A percentile compares a stretch with the other conserved stretches of the same genome.
Conservation (phyloP, 2,329 filamentous ascomycete species). For the Hypoxylon rubiginosum region DNA sequence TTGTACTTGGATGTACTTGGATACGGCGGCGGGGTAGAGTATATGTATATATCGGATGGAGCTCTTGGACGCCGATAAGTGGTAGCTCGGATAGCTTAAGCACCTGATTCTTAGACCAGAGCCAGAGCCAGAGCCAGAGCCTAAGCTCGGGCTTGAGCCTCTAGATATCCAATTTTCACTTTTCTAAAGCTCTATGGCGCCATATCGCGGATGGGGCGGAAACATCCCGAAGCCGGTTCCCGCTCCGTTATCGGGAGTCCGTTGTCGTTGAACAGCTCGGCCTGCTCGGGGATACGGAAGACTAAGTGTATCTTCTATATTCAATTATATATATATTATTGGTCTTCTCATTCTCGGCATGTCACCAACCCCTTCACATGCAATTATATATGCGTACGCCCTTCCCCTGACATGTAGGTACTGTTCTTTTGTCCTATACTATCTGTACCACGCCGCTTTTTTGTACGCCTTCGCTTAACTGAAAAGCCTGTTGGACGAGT, state of each 20-base stretch:
- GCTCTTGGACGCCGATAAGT: conserved; percentile 1
- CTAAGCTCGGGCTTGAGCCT: not conserved
- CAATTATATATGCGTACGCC: conserved; percentile 37
- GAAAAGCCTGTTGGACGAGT: conserved; percentile 29
- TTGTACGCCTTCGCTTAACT: conserved; percentile 42
- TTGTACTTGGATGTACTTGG: conserved; percentile 2
- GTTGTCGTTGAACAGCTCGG: conserved; percentile 9
- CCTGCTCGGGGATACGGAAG: conserved; percentile 18
- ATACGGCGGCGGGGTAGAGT: conserved; percentile 23
- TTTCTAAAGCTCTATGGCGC: conserved; percentile 2
- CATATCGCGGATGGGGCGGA: conserved; percentile 19
- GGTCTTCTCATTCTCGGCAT: conserved; percentile 31
- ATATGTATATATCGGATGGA: too few species aligned
- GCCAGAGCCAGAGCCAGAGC: too few species aligned
- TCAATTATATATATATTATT: conserved; percentile 34
- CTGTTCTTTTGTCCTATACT: conserved; percentile 22
- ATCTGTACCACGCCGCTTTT: conserved; percentile 27
- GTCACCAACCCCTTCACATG: conserved; percentile 20
- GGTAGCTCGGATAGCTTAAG: conserved; percentile 16
- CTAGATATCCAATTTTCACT: conserved; percentile 9
- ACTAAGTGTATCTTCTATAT: not conserved
- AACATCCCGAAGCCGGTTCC: conserved; percentile 14
- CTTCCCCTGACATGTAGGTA: conserved; percentile 39
- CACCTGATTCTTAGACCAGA: not conserved
- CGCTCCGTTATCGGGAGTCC: conserved; percentile 44